Evolutionary conservation across 192 early-diverging fungal species (phyloP).

Genomic region (Entomortierella beljakovae): DNA sequence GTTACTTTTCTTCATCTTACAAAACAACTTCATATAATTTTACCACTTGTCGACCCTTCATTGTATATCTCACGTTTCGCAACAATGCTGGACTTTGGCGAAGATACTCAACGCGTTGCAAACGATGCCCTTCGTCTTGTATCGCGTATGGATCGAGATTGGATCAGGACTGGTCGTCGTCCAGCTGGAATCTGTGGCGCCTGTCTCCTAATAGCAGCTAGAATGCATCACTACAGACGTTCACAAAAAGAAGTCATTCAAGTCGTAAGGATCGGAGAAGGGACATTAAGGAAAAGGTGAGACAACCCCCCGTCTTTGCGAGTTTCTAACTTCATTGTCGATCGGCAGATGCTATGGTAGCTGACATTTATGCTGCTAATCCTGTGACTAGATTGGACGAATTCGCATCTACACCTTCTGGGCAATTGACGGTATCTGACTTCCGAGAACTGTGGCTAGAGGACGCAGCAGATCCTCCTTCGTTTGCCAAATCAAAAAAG

Average conservation of each 20-base stretch:
- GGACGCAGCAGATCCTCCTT: constrained; percentile 83
- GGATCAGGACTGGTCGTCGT: constrained; percentile 89
- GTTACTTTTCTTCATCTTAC: constrained; percentile 84
- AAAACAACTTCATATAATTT: constrained; percentile 66
- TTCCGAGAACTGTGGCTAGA: constrained; percentile 91
- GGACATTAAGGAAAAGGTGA: constrained; percentile 83
- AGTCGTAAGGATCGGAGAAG: constrained; percentile 91
- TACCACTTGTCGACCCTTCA: constrained; percentile 91
- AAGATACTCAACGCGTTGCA: constrained; percentile 81
- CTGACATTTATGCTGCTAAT: neutral
- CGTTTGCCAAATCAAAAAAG: constrained; percentile 71
- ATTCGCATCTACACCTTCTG: constrained; percentile 83
- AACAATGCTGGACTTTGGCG: constrained; percentile 89
- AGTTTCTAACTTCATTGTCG: neutral
- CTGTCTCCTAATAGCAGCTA: constrained; percentile 86
- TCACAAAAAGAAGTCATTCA: constrained; percentile 86
- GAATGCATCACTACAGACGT: constrained; percentile 91
- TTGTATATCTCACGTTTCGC: constrained; percentile 95
- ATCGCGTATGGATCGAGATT: constrained; percentile 93
- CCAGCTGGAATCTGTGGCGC: constrained; percentile 97
- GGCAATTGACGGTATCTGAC: constrained; percentile 78
- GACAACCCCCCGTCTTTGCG: neutral
- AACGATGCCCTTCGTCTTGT: constrained; percentile 85
- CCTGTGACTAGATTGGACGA: constrained; percentile 72
- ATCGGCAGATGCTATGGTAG: neutral